A percentile compares a stretch with the other conserved stretches of the same genome.
These are phyloP conservation scores for Kappamyces sp. DNA, from an alignment of 192 early-diverging fungal genomes.

Conservation along the genomic window DNA sequence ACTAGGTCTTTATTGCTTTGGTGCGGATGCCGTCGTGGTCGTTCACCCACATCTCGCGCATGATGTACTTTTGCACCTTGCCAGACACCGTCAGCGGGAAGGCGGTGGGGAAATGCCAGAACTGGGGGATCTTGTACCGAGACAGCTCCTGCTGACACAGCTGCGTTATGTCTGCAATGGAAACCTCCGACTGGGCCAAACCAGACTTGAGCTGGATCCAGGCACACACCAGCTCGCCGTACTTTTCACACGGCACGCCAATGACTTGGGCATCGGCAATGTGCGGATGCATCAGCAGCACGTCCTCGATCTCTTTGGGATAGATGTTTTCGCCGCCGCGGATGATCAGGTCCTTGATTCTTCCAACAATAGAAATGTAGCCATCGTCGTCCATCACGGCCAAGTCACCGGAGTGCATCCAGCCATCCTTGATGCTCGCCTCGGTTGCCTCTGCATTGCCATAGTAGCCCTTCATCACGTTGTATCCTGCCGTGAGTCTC, in stretches of 20 bases:
- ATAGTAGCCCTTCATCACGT: conserved; percentile 46
- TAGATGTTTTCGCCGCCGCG: conserved; percentile 49
- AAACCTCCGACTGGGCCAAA: conserved; percentile 9
- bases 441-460: conserved; percentile 32
- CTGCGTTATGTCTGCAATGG: conserved; percentile 25
- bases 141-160: conserved; percentile 39
- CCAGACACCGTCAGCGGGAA: conserved; percentile 43
- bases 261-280: conserved; percentile 42
- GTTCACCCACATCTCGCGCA: conserved; percentile 20
- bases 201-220: conserved; percentile 33
- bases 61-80: conserved; percentile 42
- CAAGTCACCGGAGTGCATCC: conserved; percentile 43
- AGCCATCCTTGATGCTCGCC: conserved; percentile 30
- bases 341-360: conserved; percentile 47
- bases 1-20: no score
- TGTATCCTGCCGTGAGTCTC: conserved; percentile 25
- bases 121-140: conserved; percentile 41
- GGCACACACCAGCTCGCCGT: conserved; percentile 44
- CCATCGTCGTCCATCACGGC: conserved; percentile 40
- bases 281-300: conserved; percentile 30
- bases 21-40: no score
- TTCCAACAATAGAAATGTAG: conserved; percentile 41
- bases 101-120: conserved; percentile 26
- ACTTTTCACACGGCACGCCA: conserved; percentile 36
- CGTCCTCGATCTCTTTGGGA: conserved; percentile 44